Evolutionary conservation across 2,329 filamentous ascomycete genomes (phyloP), one percentile per base, ranked within the genome.

Genomic region (Diaporthe sp.): DNA sequence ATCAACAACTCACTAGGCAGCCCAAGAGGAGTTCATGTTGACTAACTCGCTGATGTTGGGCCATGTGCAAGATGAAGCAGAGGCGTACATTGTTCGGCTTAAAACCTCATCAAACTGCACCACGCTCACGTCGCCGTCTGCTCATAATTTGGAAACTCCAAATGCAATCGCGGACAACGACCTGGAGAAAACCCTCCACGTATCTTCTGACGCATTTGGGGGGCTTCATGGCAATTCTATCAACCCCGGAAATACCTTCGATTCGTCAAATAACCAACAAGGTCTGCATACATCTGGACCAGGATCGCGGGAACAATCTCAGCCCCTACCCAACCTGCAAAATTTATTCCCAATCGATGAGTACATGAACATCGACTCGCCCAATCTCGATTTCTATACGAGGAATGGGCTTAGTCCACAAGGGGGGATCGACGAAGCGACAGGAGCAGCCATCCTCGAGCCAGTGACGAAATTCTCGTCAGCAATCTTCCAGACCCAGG

Each of bases 21-120:
- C 13, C 6, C 12, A 46, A 0, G 4, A 1, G 2, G 0, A 1
- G 8, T 31, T 28, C 3, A 7, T n/a, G 31, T 4, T 17, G 10
- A 9, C 12, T 1, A 28, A 22, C 17, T 17, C 9, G 19, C 7
- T 51, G 44, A 17, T 37, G 5, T 4, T 37, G 19, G 12, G 13
- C 19, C 13, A 15, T 6, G 19, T 15, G 10, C 19, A 51, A 68
- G 62, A 25, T 53, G 62, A 51, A 22, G 44, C 62, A 25, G 44
- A 68, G 22, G 62, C 62, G 2, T 17, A 17, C 7, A 51, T 68
- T 9, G 15, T 1, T 9, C 28, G 22, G 6, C 19, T 68, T 2
- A 68, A 34, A 25, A 7, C 44, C 4, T 68, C 44, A 8, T 51
- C 62, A 19, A 1, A 10, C 5, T 22, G 22, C 12, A 39, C 28